These are phyloP conservation scores for Calonectria hawksworthii DNA, from an alignment of 2,329 filamentous ascomycete genomes.

Conservation along the genomic window DNA sequence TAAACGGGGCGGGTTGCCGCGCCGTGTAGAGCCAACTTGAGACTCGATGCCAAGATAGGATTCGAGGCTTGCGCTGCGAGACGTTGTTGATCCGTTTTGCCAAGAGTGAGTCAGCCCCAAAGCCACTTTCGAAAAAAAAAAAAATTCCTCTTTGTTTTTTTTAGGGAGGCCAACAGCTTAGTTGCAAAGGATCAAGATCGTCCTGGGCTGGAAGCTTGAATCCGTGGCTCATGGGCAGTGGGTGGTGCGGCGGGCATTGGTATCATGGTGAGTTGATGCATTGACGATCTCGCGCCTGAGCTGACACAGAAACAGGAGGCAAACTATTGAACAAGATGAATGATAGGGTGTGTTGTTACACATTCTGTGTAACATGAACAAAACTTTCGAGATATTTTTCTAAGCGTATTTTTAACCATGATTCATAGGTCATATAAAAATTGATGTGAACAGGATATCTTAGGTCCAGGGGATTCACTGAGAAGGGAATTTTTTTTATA, in stretches of 20 bases:
- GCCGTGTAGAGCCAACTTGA: neutral
- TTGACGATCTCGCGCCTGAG: neutral
- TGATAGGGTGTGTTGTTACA: neutral
- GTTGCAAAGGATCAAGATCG: neutral
- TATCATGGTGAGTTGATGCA: neutral
- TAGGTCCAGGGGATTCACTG: neutral
- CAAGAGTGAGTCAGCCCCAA: constrained; percentile 1
- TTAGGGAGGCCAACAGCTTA: neutral
- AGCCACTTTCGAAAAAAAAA: neutral
- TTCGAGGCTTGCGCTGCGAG: neutral
- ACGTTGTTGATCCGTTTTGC: constrained; percentile 1
- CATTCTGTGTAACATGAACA: neutral
- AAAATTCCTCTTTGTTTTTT: neutral
- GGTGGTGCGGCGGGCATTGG: neutral
- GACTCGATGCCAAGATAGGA: neutral
- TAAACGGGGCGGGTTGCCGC: neutral
- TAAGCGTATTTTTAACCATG: neutral
- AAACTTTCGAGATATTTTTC: neutral
- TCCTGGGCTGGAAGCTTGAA: neutral
- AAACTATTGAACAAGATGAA: neutral
- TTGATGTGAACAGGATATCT: neutral
- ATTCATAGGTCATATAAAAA: neutral
- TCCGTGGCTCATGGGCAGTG: neutral
- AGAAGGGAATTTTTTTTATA: neutral
- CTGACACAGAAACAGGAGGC: neutral